Percentiles rank a stretch among this genome's conserved stretches.
Conservation (phyloP, 2,329 filamentous ascomycete genomes). For the Fusarium gaditjirri region DNA sequence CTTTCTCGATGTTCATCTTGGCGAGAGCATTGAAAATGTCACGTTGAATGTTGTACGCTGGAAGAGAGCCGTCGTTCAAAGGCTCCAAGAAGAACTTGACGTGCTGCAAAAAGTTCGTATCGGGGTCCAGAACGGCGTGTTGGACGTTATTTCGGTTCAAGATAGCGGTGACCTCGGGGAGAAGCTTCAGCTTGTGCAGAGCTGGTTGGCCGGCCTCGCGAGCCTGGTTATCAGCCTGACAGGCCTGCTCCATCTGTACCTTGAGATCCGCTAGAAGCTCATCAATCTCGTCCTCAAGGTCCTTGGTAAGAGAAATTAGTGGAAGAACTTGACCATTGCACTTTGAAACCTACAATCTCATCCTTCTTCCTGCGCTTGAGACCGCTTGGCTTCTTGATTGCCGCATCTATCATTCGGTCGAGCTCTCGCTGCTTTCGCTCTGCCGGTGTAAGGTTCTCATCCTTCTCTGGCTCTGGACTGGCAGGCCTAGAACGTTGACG, state of each 20-base stretch:
- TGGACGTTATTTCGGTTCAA: conserved; percentile 91
- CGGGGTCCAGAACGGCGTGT: conserved; percentile 87
- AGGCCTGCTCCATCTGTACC: conserved; percentile 89
- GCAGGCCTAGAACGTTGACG: conserved; percentile 57
- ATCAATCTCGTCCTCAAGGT: conserved; percentile 90
- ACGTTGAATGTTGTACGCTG: conserved; percentile 96
- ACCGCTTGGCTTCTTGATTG: conserved; percentile 77
- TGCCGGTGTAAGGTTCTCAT: conserved; percentile 83
- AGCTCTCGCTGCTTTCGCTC: conserved; percentile 86
- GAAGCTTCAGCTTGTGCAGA: conserved; percentile 90
- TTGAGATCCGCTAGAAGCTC: conserved; percentile 90
- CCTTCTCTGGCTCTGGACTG: conserved; percentile 72
- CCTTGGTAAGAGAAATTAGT: conserved; percentile 60
- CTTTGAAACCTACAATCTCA: conserved; percentile 74
- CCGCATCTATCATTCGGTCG: conserved; percentile 87
- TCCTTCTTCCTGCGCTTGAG: conserved; percentile 83
- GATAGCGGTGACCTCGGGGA: conserved; percentile 88
- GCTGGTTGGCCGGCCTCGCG: conserved; percentile 84
- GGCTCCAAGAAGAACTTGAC: conserved; percentile 98
- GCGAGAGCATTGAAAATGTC: conserved; percentile 87
- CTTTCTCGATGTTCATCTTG: conserved; percentile 89
- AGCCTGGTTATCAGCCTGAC: conserved; percentile 84
- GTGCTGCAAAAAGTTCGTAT: conserved; percentile 93
- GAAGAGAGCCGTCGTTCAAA: conserved; percentile 90
- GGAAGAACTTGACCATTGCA: neutral